These are phyloP conservation scores for Pythium utonaiense DNA, from an alignment of 352 stramenopile species.

Conservation along the genomic window DNA sequence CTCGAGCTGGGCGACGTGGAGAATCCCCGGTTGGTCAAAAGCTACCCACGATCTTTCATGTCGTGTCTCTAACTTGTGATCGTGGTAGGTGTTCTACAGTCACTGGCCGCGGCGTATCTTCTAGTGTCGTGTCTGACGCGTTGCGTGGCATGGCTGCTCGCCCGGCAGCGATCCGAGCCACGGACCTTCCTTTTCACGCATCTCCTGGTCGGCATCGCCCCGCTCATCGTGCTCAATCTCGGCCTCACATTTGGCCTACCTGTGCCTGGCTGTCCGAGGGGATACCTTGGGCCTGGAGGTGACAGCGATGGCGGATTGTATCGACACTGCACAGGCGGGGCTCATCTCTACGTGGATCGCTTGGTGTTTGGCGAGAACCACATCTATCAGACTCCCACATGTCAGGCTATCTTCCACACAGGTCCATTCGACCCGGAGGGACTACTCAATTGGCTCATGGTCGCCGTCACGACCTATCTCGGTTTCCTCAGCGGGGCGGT, in stretches of 20 bases:
- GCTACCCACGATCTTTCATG: neutral
- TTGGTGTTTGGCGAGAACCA: conserved; percentile 55
- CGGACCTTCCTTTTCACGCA: conserved; percentile 21
- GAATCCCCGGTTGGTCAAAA: conserved; percentile 48
- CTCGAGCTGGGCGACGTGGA: conserved; percentile 45
- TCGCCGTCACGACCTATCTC: conserved; percentile 51
- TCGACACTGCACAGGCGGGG: conserved; percentile 71
- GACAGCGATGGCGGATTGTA: conserved; percentile 35
- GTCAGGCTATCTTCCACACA: conserved; percentile 46
- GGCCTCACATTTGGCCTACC: conserved; percentile 42
- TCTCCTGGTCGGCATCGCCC: conserved; percentile 27
- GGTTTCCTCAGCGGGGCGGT: conserved; percentile 51
- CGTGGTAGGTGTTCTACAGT: conserved; percentile 61
- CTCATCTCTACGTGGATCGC: conserved; percentile 67
- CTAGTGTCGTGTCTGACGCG: conserved; percentile 2
- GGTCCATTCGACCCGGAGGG: conserved; percentile 76
- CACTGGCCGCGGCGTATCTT: conserved; percentile 49
- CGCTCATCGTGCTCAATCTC: conserved; percentile 49
- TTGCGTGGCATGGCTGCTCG: neutral
- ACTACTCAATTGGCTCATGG: conserved; percentile 73
- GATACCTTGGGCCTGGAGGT: conserved; percentile 72
- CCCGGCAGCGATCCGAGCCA: neutral
- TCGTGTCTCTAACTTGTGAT: neutral
- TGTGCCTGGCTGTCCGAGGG: conserved; percentile 65
- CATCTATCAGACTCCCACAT: conserved; percentile 67